Conservation (phyloP, 768 basidiomycete species). For the Collybia mongolica region DNA sequence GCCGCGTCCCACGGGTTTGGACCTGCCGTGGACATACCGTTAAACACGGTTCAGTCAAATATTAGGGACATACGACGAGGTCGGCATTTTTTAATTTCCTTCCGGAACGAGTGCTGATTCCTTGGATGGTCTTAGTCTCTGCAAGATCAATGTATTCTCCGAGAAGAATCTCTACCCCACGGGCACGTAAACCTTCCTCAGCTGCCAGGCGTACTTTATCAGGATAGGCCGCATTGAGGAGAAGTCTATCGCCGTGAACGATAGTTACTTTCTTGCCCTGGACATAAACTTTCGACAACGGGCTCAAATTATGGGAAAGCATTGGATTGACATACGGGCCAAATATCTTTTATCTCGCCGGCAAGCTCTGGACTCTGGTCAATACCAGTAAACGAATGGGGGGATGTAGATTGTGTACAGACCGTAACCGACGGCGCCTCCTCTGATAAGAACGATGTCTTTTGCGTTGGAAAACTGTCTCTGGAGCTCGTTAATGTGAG, state of each 20-base stretch:
- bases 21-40: slow-evolving; percentile 23
- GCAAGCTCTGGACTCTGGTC: slow-evolving; percentile 29
- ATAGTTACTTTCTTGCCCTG: slow-evolving; percentile 55
- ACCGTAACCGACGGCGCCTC: slow-evolving; percentile 57
- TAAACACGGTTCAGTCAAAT: neutral
- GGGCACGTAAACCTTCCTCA: slow-evolving; percentile 35
- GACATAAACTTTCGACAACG: neutral
- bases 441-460: slow-evolving; percentile 53
- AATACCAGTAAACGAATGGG: neutral
- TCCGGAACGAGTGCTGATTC: no score
- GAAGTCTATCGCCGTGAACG: slow-evolving; percentile 49
- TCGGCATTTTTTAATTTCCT: slow-evolving; percentile 47
- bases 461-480: slow-evolving; percentile 32
- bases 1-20: slow-evolving; percentile 38
- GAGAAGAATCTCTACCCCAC: slow-evolving; percentile 51
- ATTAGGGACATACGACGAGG: slow-evolving; percentile 33
- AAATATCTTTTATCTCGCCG: slow-evolving; percentile 43
- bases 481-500: slow-evolving; percentile 26
- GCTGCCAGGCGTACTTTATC: slow-evolving; percentile 47
- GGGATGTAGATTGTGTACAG: slow-evolving; percentile 9
- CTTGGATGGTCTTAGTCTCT: slow-evolving; percentile 33
- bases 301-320: slow-evolving; percentile 12
- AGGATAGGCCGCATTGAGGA: slow-evolving; percentile 59
- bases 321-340: slow-evolving; percentile 27
- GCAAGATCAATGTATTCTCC: slow-evolving; percentile 35